These are phyloP conservation scores for Cnidoscolus chayamansa DNA, from an alignment of 441 rosid genomes.

Conservation along the genomic window DNA sequence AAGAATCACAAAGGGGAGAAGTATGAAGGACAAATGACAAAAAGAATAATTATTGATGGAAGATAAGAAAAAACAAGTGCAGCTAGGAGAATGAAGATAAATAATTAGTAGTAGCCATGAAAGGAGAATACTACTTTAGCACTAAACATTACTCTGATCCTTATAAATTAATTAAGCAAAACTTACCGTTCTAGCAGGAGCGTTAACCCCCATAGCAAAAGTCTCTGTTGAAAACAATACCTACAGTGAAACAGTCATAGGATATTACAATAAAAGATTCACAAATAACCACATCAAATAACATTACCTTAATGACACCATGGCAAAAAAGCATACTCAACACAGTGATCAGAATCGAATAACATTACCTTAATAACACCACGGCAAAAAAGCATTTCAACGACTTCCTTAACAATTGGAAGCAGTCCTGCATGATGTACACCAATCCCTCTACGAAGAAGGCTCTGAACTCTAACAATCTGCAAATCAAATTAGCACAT, in stretches of 20 bases:
- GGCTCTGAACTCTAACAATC: constrained; percentile 91
- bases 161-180: constrained; percentile 18
- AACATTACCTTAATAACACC: constrained; percentile 89
- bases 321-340: constrained; percentile 82
- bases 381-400: constrained; percentile 97
- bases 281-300: background rate
- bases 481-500: constrained; percentile 33
- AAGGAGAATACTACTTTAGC: background rate
- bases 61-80: background rate
- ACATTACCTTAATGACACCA: constrained; percentile 90
- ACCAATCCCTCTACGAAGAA: constrained; percentile 89
- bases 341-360: background rate
- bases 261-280: constrained; percentile 8
- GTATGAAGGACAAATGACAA: background rate
- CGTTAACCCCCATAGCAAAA: constrained; percentile 99
- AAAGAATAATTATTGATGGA: background rate
- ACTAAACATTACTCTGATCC: background rate
- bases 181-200: constrained; percentile 98
- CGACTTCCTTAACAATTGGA: constrained; percentile 98
- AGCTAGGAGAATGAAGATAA: background rate
- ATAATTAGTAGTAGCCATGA: background rate
- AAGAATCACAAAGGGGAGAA: background rate
- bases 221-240: constrained; percentile 97
- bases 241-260: constrained; percentile 39
- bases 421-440: constrained; percentile 99